Evolutionary conservation across 1,284 basidiomycete species (phyloP), one percentile per base, ranked within the genome.

Genomic region (Ganoderma boninense): DNA sequence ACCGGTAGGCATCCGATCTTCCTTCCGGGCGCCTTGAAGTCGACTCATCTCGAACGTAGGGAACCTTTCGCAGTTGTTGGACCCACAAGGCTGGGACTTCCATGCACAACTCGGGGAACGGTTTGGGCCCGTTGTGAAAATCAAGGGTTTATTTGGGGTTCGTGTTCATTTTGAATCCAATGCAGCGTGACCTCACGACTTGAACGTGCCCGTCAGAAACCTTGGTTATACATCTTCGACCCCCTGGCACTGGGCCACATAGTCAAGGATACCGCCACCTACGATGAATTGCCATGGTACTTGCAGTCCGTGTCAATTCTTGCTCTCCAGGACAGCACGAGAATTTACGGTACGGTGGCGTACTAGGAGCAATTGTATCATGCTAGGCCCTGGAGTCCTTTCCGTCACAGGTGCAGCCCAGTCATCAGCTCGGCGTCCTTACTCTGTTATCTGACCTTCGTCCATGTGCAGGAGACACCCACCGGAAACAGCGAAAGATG

Each of bases 161-260:
- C 13, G 64, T 54, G 8, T 18, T 20, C 13, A 42, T 20, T 8
- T 42, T n/a, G 1, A 7, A 35, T 18, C 29, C 8, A 5, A 23
- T 7, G 32, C 11, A 46, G 2, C 20, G n/a, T 23, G 16, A 35
- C 18, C 32, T 57, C 8, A 65, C 32, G 32, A 59, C 46, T 13
- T 20, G 7, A 14, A 43, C 43, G 43, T 43, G 23, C 6, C 14
- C 26, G 1, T 16, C 42, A 74, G 73, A 42, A 46, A 20, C 63
- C 71, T 13, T 56, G 42, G 32, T 44, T 76, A 4, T 74, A 73
- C 23, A 62, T 73, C 13, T 74, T 67, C 46, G 75, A 76, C n/a
- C 72, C 75, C 2, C 26, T 70, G 2, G 72, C 75, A 2, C 54
- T 76, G 20, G 70, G 71, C 0, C 66, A 69, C 46, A 69, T 75